phyloP scores from a whole-genome alignment of 2,329 filamentous ascomycete genomes.

The Exserohilum turcica region DNA sequence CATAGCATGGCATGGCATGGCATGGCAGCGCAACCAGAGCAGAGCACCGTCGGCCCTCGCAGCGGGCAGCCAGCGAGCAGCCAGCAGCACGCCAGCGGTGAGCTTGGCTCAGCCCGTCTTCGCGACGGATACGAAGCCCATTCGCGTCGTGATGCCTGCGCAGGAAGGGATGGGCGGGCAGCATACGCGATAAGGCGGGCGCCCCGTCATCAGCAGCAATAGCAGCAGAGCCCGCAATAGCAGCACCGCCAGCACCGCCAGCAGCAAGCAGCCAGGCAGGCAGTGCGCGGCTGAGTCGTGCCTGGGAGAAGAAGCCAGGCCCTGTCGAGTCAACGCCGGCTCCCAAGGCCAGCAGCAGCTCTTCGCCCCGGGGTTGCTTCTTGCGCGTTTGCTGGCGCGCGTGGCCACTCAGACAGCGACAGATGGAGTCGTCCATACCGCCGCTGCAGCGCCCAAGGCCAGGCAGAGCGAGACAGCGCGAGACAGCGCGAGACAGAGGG shows the following conservation, averaged over 20 bases:
- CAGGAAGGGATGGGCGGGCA: slow-evolving; percentile 18
- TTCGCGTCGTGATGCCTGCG: slow-evolving; percentile 17
- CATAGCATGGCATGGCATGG: too few species aligned
- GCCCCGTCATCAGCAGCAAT: slow-evolving; percentile 24
- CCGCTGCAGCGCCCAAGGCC: neutral
- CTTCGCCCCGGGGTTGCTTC: slow-evolving; percentile 7
- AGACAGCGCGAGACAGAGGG: slow-evolving; percentile 4
- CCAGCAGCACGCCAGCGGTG: slow-evolving; percentile 10
- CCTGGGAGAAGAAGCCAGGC: slow-evolving; percentile 11
- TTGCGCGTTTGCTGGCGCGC: neutral
- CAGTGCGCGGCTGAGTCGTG: slow-evolving; percentile 31
- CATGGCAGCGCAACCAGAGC: too few species aligned
- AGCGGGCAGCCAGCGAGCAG: neutral
- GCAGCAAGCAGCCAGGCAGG: neutral
- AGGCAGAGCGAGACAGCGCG: slow-evolving; percentile 4
- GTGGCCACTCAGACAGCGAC: slow-evolving; percentile 3
- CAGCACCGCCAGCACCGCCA: slow-evolving; percentile 13
- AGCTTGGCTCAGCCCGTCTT: slow-evolving; percentile 11
- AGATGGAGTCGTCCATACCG: slow-evolving; percentile 13
- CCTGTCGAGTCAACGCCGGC: slow-evolving; percentile 12
- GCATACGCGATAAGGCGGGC: slow-evolving; percentile 8
- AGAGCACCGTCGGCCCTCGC: too few species aligned
- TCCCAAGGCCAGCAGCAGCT: neutral
- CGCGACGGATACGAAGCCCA: slow-evolving; percentile 22
- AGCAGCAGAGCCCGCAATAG: too few species aligned